A percentile compares a stretch with the other conserved stretches of the same genome.
These are phyloP conservation scores for Penicillium mononematosum DNA, from an alignment of 495 filamentous ascomycete genomes.

Conservation along the genomic window DNA sequence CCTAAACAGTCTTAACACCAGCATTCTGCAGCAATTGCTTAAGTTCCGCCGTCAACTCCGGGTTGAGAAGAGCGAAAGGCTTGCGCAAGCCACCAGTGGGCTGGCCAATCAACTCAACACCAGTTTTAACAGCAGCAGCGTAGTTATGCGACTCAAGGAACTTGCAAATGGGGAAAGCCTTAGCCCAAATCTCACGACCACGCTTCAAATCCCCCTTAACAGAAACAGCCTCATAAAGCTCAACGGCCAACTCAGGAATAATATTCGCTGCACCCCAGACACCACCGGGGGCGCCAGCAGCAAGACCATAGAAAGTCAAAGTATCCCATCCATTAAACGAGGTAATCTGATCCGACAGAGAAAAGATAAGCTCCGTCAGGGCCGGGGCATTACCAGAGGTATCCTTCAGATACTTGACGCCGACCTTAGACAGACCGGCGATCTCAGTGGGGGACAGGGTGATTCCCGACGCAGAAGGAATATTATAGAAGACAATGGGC, in stretches of 20 bases:
- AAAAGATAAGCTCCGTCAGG: conserved; percentile 34
- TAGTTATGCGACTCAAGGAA: conserved; percentile 39
- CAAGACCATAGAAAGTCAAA: conserved; percentile 39
- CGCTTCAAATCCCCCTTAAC: conserved; percentile 31
- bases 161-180: conserved; percentile 38
- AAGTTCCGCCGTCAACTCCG: conserved; percentile 28
- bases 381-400: conserved; percentile 40
- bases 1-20: conserved; percentile 33
- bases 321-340: conserved; percentile 42
- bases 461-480: conserved; percentile 31
- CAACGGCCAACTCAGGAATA: conserved; percentile 37
- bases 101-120: conserved; percentile 35
- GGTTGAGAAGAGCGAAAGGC: conserved; percentile 32
- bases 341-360: conserved; percentile 31
- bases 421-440: conserved; percentile 29
- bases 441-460: conserved; percentile 30
- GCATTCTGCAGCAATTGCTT: conserved; percentile 31
- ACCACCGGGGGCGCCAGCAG: conserved; percentile 29
- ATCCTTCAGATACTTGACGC: conserved; percentile 40
- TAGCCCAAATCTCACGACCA: conserved; percentile 35
- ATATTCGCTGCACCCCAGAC: conserved; percentile 41
- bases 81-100: conserved; percentile 36
- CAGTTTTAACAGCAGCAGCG: conserved; percentile 36
- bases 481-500: conserved; percentile 41
- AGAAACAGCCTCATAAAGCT: conserved; percentile 35